Percentiles rank a stretch among this genome's conserved stretches.
These are phyloP conservation scores for Linum lewisii DNA, from an alignment of 345 rosid species.

Conservation along the genomic window DNA sequence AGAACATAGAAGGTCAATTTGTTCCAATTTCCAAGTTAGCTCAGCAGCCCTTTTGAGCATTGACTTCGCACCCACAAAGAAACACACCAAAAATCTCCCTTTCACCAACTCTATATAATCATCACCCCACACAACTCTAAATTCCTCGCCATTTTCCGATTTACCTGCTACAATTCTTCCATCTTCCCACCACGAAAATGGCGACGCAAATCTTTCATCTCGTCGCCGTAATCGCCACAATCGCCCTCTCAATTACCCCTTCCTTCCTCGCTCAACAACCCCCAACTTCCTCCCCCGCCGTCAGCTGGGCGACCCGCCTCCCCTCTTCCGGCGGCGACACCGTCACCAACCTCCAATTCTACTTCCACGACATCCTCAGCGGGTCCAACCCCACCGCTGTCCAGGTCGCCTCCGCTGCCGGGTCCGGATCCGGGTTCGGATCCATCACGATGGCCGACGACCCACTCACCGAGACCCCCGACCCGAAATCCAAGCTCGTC, in stretches of 20 bases:
- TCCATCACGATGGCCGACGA: conserved; percentile 20
- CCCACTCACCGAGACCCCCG: conserved; percentile 21
- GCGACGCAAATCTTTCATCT: neutral
- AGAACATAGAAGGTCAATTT: too few species aligned
- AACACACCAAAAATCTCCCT: neutral
- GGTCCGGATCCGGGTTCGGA: conserved; percentile 9
- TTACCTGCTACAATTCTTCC: too few species aligned
- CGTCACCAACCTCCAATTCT: neutral
- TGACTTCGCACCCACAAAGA: too few species aligned
- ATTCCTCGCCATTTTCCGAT: neutral
- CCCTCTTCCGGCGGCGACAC: neutral
- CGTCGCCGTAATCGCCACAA: neutral
- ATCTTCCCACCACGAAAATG: neutral
- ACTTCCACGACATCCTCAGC: neutral
- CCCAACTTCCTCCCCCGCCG: neutral
- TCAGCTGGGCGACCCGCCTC: neutral
- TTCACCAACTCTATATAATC: neutral
- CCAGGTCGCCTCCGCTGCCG: neutral
- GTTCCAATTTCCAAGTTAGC: neutral
- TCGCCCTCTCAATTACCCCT: neutral
- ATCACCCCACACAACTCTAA: neutral
- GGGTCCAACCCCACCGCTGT: neutral
- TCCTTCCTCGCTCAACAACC: neutral
- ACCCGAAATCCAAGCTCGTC: conserved; percentile 13
- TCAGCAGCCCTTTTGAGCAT: neutral